Base-by-base conservation (phyloP, 257 asterid genomes). In the Solanum tacnaense region DNA sequence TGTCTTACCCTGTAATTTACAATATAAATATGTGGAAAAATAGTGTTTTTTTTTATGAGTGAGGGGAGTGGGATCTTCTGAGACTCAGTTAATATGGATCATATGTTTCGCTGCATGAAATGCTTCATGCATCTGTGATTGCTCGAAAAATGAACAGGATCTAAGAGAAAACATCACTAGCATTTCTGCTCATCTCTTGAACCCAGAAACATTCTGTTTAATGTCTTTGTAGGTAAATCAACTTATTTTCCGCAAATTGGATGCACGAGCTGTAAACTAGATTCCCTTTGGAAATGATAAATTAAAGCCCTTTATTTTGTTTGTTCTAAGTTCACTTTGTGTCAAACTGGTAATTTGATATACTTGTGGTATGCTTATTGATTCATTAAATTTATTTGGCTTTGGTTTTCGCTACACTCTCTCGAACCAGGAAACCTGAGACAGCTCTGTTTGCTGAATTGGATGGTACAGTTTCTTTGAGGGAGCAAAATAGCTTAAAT, bases 371-470 rank as follows among this genome's bases (percentile, higher is more conserved):
- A 8, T 58, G n/a, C 25, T 76, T 68, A 16, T 20, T 6, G 39
- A 15, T 13, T 34, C 23, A 84, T 65, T 84, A 11, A 8, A 27
- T 71, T 20, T 60, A 5, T 32, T 52, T 15, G 16, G 16, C 65
- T 44, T 83, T 84, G 36, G 78, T 79, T 83, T 81, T 41, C 44
- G 46, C 23, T 34, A 39, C 34, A 5, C 32, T 85, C 34, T 56
- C 41, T 70, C 41, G 79, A 82, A 87, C 31, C 91, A 96, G 99
- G 92, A 91, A 88, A 88, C 89, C 92, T 60, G 98, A 92, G 52
- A 96, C 98, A 13, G 98, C 97, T 27, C 88, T 97, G 86, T 93
- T 97, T 87, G 98, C 99, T 91, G 94, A 92, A 52, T 83, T 93
- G 93, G 97, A 97, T 91, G 99, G 99, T 70, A 95, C 95, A 83